Conservation (phyloP, 345 rosid genomes). For the Linum tenue region DNA sequence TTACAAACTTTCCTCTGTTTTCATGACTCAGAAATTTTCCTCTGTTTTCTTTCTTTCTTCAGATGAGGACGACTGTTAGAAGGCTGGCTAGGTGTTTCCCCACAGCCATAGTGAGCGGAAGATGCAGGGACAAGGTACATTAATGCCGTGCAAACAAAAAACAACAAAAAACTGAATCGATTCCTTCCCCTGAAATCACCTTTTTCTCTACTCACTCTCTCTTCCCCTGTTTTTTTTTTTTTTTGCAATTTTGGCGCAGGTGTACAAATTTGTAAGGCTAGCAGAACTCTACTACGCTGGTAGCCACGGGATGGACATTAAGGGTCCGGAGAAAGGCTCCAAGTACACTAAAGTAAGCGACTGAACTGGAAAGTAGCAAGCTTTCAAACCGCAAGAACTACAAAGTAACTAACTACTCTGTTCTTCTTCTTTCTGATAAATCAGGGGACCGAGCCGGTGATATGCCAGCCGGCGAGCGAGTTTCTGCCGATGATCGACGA, state of each 20-base stretch:
- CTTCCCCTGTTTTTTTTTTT: background rate
- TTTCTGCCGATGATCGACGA: background rate
- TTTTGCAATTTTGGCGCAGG: background rate
- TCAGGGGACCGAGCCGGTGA: background rate
- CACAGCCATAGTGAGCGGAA: background rate
- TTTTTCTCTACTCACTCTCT: background rate
- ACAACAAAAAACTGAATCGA: too few relatives aligned
- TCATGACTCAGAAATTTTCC: background rate
- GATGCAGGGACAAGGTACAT: constrained; percentile 7
- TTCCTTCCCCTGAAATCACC: background rate
- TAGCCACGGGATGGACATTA: constrained; percentile 4
- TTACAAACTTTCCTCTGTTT: background rate
- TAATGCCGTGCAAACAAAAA: background rate
- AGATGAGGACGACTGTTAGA: background rate
- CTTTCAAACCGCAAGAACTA: background rate
- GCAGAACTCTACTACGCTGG: background rate
- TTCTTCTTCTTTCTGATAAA: background rate
- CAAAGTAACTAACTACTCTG: background rate
- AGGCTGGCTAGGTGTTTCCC: background rate
- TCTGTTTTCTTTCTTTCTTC: background rate
- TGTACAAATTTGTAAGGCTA: background rate
- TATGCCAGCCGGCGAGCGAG: background rate
- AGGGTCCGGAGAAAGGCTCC: background rate
- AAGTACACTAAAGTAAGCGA: background rate
- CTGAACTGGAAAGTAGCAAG: background rate